Base-by-base conservation (phyloP, 495 filamentous ascomycete genomes). In the Venustampulla echinocandica region DNA sequence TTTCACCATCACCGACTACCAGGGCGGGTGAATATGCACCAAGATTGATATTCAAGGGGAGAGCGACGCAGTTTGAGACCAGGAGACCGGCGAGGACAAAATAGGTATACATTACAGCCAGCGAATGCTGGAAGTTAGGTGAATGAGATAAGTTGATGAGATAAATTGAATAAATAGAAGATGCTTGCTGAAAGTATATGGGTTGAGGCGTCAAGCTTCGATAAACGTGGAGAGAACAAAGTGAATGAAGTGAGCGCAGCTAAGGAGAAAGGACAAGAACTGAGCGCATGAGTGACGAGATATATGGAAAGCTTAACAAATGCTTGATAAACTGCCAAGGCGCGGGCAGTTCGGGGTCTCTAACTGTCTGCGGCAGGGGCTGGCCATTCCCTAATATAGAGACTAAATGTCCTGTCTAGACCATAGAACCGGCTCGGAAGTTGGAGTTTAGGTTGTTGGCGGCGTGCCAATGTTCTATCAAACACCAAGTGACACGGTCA, bases 1-100 rank as follows among this genome's bases (percentile, higher is more conserved):
- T 77, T 63, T 79, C 75, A 65, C 74, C 75, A 69, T 77, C 73
- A 76, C 75, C 75, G 71, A 71, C 71, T 59, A 69, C 61, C 66
- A 77, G 59, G 58, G 75, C 73, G 7, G 75, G 75, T 9, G 75
- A 77, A 56, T 77, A 77, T 27, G 73, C 75, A 22, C 73, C 75
- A 32, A 78, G 65, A 62, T 78, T 78, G 62, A 78, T 78, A 60
- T 78, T 78, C 27, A 78, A 68, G 7, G 75, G 75, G 46, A 78
- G 61, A 30, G 73, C 75, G 39, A 52, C 57, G 44, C 58, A 53
- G 46, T 53, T 60, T 25, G 61, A 62, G 13, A 63, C 61, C 30
- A 71, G 55, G 53, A 64, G 60, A 54, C 66, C 68, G 49, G 63
- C 59, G 43, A 63, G 49, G 50, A 71, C 33, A 55, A 53, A 48